Conservation (phyloP, 2,329 filamentous ascomycete genomes). For the Coniochaeta hoffmannii region DNA sequence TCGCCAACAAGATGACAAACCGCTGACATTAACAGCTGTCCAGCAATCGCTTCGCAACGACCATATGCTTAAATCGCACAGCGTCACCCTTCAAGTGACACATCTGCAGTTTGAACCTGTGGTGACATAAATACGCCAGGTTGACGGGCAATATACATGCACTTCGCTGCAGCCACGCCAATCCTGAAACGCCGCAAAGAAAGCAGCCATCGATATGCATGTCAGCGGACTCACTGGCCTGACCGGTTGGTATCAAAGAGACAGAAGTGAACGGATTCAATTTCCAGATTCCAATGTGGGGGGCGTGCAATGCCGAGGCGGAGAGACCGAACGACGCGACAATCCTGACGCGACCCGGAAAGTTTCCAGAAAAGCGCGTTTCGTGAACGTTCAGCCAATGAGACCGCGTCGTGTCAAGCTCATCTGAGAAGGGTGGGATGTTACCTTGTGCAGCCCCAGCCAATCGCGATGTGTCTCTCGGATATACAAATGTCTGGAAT, state of each 20-base stretch:
- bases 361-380: neutral
- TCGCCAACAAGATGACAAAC: neutral
- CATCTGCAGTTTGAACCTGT: neutral
- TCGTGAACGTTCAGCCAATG: neutral
- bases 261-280: no score
- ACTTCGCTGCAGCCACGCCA: neutral
- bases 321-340: neutral
- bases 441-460: neutral
- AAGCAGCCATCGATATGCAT: neutral
- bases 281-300: no score
- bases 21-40: neutral
- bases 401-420: neutral
- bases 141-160: neutral
- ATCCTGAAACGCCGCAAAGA: neutral
- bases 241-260: no score
- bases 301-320: no score
- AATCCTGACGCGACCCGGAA: neutral
- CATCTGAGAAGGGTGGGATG: neutral
- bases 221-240: no score
- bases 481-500: no score
- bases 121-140: neutral
- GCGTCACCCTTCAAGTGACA: neutral
- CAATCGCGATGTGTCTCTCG: neutral
- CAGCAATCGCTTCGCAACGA: neutral
- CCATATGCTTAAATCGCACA: neutral